A percentile compares a stretch with the other conserved stretches of the same genome.
These are phyloP conservation scores for Phyllosticta paracitricarpa DNA, from an alignment of 2,329 filamentous ascomycete species.

Conservation along the genomic window DNA sequence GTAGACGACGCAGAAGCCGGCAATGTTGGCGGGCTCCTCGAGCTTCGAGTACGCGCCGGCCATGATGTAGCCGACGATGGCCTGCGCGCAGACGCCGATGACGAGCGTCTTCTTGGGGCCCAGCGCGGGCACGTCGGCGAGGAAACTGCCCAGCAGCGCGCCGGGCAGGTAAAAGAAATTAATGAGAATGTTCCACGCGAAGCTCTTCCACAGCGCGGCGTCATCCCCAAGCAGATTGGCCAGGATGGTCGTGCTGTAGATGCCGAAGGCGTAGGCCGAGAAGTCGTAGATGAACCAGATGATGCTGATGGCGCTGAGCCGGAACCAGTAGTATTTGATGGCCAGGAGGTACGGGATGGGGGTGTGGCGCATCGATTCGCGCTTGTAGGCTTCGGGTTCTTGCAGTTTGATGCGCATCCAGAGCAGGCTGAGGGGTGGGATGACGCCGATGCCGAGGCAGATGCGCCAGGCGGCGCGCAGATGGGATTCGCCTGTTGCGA, in stretches of 20 bases:
- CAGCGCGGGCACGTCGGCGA: conserved; percentile 57
- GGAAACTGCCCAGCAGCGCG: conserved; percentile 64
- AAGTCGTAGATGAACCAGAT: conserved; percentile 57
- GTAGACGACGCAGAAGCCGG: conserved; percentile 68
- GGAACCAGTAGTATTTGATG: conserved; percentile 45
- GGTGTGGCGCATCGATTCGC: conserved; percentile 37
- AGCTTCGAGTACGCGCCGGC: conserved; percentile 65
- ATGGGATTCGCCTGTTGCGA: conserved; percentile 46
- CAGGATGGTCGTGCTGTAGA: conserved; percentile 73
- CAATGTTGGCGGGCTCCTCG: conserved; percentile 56
- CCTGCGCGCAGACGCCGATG: conserved; percentile 61
- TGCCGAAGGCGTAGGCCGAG: conserved; percentile 72
- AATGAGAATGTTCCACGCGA: conserved; percentile 83
- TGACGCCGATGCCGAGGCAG: conserved; percentile 49
- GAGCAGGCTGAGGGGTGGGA: conserved; percentile 44
- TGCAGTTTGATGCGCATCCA: conserved; percentile 48
- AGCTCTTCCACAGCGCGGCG: conserved; percentile 61
- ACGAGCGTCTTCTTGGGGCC: conserved; percentile 68
- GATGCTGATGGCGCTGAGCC: conserved; percentile 42
- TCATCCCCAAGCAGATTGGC: conserved; percentile 49
- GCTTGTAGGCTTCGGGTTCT: conserved; percentile 44
- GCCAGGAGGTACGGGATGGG: conserved; percentile 34
- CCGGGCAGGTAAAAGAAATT: conserved; percentile 86
- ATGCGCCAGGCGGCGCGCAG: conserved; percentile 72
- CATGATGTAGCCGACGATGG: conserved; percentile 80